Evolutionary conservation across 1,284 basidiomycete species (phyloP).

Genomic region (Cutaneotrichosporon cyanovorans): DNA sequence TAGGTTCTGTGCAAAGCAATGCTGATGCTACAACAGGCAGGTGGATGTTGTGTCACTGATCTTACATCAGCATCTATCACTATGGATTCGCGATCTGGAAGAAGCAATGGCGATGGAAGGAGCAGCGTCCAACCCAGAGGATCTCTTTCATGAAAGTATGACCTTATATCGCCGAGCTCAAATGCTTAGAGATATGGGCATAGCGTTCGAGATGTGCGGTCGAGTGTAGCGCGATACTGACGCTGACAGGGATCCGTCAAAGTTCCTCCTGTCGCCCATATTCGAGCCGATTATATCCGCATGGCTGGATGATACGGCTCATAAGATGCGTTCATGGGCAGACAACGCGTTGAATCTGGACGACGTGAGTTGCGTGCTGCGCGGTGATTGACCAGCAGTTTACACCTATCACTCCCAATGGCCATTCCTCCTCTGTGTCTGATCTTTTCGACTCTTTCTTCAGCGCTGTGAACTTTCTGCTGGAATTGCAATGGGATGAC

Average conservation of each 20-base stretch:
- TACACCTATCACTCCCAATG: constrained; percentile 70
- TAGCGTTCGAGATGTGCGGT: constrained; percentile 54
- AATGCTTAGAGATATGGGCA: constrained; percentile 63
- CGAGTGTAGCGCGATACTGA: background rate
- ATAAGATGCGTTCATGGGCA: constrained; percentile 90
- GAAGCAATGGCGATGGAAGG: constrained; percentile 45
- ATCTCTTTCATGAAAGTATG: constrained; percentile 82
- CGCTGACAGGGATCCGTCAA: constrained; percentile 15
- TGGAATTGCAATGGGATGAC: constrained; percentile 87
- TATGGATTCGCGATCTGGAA: constrained; percentile 69
- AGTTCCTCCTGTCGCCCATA: constrained; percentile 63
- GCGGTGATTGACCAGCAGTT: constrained; percentile 50
- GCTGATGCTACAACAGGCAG: constrained; percentile 48
- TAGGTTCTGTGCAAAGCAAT: constrained; percentile 44
- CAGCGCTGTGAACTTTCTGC: constrained; percentile 80
- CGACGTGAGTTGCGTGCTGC: constrained; percentile 53
- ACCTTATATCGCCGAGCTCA: constrained; percentile 62
- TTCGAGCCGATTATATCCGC: constrained; percentile 83
- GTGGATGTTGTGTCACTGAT: constrained; percentile 74
- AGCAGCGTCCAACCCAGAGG: constrained; percentile 44
- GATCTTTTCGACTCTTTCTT: constrained; percentile 92
- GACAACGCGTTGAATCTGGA: constrained; percentile 80
- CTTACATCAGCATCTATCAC: constrained; percentile 63
- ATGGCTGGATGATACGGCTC: constrained; percentile 85
- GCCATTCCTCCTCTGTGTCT: constrained; percentile 90